Evolutionary conservation across 2,329 filamentous ascomycete species (phyloP).

Genomic region (Penicillium sp.): DNA sequence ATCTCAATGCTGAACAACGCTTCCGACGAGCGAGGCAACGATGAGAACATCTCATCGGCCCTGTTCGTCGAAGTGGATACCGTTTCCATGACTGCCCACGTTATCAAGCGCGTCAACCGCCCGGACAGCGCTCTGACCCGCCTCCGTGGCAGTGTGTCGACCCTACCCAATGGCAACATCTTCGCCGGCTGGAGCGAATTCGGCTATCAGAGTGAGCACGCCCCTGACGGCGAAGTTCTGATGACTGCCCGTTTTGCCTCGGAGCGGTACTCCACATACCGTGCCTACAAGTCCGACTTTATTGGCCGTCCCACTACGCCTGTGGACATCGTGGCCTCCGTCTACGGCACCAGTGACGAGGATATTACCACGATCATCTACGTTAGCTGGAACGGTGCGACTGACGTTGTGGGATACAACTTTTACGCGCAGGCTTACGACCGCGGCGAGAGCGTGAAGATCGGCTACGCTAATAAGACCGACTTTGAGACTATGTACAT

Average conservation of each 20-base stretch:
- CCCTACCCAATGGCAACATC: slow-evolving; percentile 34
- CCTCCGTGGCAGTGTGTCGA: slow-evolving; percentile 35
- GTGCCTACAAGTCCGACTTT: slow-evolving; percentile 39
- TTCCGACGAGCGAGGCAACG: slow-evolving; percentile 27
- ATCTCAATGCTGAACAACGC: slow-evolving; percentile 36
- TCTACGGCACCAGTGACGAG: slow-evolving; percentile 25
- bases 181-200: slow-evolving; percentile 37
- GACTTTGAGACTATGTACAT: slow-evolving; percentile 35
- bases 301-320: slow-evolving; percentile 30
- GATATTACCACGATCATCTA: slow-evolving; percentile 21
- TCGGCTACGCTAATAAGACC: slow-evolving; percentile 26
- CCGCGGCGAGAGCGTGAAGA: slow-evolving; percentile 12
- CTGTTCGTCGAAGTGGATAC: slow-evolving; percentile 32
- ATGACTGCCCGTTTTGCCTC: slow-evolving; percentile 37
- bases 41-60: slow-evolving; percentile 29
- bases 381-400: slow-evolving; percentile 32
- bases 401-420: slow-evolving; percentile 33
- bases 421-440: slow-evolving; percentile 25
- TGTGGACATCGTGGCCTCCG: slow-evolving; percentile 31
- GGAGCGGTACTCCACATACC: slow-evolving; percentile 37
- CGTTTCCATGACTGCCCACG: slow-evolving; percentile 26
- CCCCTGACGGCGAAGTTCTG: slow-evolving; percentile 30
- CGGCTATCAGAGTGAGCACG: slow-evolving; percentile 36
- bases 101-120: slow-evolving; percentile 29
- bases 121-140: slow-evolving; percentile 34